Conservation (phyloP, 2,329 filamentous ascomycete genomes). For the Scedosporium aurantiacum region DNA sequence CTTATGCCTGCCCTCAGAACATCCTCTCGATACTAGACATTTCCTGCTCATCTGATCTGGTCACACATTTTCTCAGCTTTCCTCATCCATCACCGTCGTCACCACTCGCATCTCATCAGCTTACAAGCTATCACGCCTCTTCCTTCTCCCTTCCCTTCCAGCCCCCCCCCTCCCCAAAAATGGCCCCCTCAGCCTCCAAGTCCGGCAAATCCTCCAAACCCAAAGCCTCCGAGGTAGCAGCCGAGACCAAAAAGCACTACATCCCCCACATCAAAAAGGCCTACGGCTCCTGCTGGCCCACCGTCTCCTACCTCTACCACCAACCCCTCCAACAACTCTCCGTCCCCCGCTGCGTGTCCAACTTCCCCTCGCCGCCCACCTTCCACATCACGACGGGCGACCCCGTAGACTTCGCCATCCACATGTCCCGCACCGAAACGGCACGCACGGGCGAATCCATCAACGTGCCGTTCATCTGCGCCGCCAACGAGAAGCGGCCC, state of each 20-base stretch:
- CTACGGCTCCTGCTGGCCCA: slow-evolving; percentile 42
- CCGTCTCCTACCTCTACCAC: slow-evolving; percentile 48
- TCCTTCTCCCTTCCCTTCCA: neutral
- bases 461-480: slow-evolving; percentile 56
- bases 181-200: slow-evolving; percentile 4
- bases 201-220: slow-evolving; percentile 3
- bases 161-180: neutral
- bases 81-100: too few relatives aligned
- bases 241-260: slow-evolving; percentile 60
- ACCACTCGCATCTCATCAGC: too few relatives aligned
- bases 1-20: too few relatives aligned
- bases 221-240: slow-evolving; percentile 45
- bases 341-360: slow-evolving; percentile 23
- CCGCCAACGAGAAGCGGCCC: slow-evolving; percentile 64
- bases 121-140: too few relatives aligned
- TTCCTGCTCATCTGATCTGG: too few relatives aligned
- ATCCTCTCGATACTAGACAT: too few relatives aligned
- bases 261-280: slow-evolving; percentile 52
- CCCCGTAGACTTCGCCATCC: slow-evolving; percentile 48
- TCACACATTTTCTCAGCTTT: too few relatives aligned
- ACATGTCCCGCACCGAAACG: slow-evolving; percentile 36
- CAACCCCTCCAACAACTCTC: slow-evolving; percentile 36
- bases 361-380: slow-evolving; percentile 26
- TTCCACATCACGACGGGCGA: slow-evolving; percentile 45
- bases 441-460: slow-evolving; percentile 24